These are phyloP conservation scores for Citrullus amarus DNA, from an alignment of 306 rosid genomes.

Conservation along the genomic window DNA sequence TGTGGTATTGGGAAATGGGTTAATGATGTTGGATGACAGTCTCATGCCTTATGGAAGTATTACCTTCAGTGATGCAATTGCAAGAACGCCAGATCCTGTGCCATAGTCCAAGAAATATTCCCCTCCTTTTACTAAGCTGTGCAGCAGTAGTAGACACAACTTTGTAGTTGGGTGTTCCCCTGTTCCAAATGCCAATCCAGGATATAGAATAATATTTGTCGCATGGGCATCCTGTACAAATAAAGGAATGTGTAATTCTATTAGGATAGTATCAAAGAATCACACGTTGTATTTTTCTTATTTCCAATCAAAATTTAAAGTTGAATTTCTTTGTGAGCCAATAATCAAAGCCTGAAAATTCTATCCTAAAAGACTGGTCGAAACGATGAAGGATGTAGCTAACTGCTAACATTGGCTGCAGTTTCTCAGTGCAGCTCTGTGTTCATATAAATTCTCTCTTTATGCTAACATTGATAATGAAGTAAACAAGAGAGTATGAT, in stretches of 20 bases:
- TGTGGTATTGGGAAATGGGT: neutral
- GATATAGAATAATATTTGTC: slow-evolving; percentile 67
- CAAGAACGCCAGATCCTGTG: slow-evolving; percentile 91
- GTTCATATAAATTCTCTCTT: neutral
- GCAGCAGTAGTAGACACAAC: slow-evolving; percentile 67
- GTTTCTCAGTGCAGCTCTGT: neutral
- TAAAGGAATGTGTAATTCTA: neutral
- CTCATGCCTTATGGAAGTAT: neutral
- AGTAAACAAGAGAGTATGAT: neutral
- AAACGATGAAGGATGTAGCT: neutral
- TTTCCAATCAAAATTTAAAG: neutral
- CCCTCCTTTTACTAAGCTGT: slow-evolving; percentile 51
- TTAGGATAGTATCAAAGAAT: neutral
- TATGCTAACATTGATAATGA: neutral
- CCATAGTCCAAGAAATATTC: slow-evolving; percentile 77
- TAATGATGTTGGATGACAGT: neutral
- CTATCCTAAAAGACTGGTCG: neutral
- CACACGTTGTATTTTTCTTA: neutral
- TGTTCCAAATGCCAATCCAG: slow-evolving; percentile 86
- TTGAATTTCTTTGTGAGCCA: neutral
- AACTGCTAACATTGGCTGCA: neutral
- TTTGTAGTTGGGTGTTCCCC: slow-evolving; percentile 83
- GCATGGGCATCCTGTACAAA: slow-evolving; percentile 49
- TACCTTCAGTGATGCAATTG: slow-evolving; percentile 84
- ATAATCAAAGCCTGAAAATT: neutral